Evolutionary conservation across 2,329 filamentous ascomycete genomes (phyloP).

Genomic region (Bipolaris zeicola): DNA sequence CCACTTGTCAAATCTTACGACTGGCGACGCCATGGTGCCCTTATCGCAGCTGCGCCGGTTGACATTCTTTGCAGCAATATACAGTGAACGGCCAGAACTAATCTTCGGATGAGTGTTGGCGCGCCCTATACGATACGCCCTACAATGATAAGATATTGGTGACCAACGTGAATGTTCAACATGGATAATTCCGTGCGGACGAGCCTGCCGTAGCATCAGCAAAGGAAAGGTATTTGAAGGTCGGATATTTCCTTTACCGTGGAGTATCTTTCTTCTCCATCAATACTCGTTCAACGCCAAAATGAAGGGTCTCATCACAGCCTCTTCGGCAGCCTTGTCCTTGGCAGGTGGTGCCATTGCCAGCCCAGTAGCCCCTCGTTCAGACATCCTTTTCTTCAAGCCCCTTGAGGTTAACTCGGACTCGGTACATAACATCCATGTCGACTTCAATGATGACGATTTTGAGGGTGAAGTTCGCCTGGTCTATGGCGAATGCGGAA

Average conservation of each 20-base stretch:
- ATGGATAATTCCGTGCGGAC: background rate
- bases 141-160: conserved; percentile 24
- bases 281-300: conserved; percentile 7
- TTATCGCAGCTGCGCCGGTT: conserved; percentile 25
- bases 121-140: conserved; percentile 2
- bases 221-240: conserved; percentile 24
- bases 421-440: conserved; percentile 57
- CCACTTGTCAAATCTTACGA: conserved; percentile 1
- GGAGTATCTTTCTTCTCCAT: conserved; percentile 1
- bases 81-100: conserved; percentile 4
- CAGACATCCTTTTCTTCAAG: conserved; percentile 40
- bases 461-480: conserved; percentile 54
- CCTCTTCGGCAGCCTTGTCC: conserved; percentile 34
- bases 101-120: background rate
- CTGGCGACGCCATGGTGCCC: conserved; percentile 6
- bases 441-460: conserved; percentile 48
- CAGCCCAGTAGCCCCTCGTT: conserved; percentile 25
- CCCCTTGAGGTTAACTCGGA: conserved; percentile 45
- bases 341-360: conserved; percentile 30
- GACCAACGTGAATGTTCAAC: conserved; percentile 23
- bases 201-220: background rate
- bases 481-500: conserved; percentile 55
- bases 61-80: conserved; percentile 1
- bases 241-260: background rate
- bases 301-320: conserved; percentile 37